These are phyloP conservation scores for Persicaria maculosa DNA, from an alignment of 148 eudicot species.

Conservation along the genomic window DNA sequence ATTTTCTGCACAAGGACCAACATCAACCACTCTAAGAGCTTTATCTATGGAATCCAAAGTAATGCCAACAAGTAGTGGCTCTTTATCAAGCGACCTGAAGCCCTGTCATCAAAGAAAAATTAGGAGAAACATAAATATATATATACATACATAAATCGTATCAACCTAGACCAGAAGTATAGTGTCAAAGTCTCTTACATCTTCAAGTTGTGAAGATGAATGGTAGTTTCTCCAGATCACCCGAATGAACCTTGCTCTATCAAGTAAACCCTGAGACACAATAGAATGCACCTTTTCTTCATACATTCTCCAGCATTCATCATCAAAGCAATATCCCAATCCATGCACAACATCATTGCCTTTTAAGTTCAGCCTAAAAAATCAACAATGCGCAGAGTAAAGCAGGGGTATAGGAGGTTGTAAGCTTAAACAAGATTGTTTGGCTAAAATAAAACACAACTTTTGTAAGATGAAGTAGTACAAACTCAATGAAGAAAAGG, in stretches of 20 bases:
- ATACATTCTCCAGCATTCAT: slow-evolving; percentile 89
- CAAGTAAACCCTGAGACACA: slow-evolving; percentile 55
- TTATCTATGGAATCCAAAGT: slow-evolving; percentile 44
- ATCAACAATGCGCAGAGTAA: background rate
- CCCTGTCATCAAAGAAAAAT: slow-evolving; percentile 38
- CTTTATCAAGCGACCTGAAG: slow-evolving; percentile 52
- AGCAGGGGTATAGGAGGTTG: background rate
- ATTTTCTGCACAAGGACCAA: slow-evolving; percentile 83
- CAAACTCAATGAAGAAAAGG: background rate
- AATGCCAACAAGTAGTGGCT: slow-evolving; percentile 72
- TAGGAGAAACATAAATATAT: background rate
- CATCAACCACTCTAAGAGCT: slow-evolving; percentile 55
- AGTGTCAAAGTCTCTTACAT: slow-evolving; percentile 38
- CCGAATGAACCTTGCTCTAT: slow-evolving; percentile 67
- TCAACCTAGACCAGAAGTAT: background rate
- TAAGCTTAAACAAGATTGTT: background rate
- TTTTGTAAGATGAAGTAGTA: background rate
- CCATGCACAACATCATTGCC: slow-evolving; percentile 39
- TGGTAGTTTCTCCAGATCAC: slow-evolving; percentile 70
- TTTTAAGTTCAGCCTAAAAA: slow-evolving; percentile 66
- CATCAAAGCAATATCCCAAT: slow-evolving; percentile 63
- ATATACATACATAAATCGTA: background rate
- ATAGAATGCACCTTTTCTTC: slow-evolving; percentile 71
- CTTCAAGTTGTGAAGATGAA: slow-evolving; percentile 42
- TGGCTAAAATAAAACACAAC: background rate